A percentile compares a stretch with the other conserved stretches of the same genome.
Conservation (phyloP, 306 rosid genomes). For the Aeschynomene evenia region DNA sequence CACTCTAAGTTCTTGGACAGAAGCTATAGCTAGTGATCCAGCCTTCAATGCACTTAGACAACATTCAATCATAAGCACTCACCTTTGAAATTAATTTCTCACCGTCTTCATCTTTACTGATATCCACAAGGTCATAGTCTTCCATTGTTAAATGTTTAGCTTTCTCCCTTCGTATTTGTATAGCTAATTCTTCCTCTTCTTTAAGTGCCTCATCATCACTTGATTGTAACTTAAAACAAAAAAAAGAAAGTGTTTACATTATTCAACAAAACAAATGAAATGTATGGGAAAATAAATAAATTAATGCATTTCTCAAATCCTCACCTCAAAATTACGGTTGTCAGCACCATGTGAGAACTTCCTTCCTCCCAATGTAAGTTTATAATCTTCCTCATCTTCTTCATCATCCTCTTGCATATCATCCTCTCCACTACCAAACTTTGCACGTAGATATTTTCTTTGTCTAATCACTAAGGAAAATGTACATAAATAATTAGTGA, state of each 20-base stretch:
- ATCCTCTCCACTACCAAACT: conserved; percentile 72
- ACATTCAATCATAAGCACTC: conserved; percentile 24
- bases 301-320: conserved; percentile 13
- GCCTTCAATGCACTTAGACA: neutral
- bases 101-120: conserved; percentile 41
- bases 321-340: conserved; percentile 78
- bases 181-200: conserved; percentile 76
- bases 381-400: conserved; percentile 51
- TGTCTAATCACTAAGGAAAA: conserved; percentile 59
- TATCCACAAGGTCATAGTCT: conserved; percentile 67
- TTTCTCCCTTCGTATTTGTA: conserved; percentile 53
- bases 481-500: conserved; percentile 17
- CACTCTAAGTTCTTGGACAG: conserved; percentile 10
- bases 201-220: conserved; percentile 77
- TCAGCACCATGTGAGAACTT: conserved; percentile 60
- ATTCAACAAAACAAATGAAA: conserved; percentile 29
- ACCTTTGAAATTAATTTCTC: conserved; percentile 59
- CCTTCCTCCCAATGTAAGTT: conserved; percentile 44
- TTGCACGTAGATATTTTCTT: conserved; percentile 49
- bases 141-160: conserved; percentile 50
- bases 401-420: conserved; percentile 54
- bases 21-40: conserved; percentile 14
- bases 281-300: conserved; percentile 2
- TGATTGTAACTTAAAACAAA: conserved; percentile 51
- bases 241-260: conserved; percentile 9